Percentiles rank a stretch among this genome's conserved stretches.
Conservation (phyloP, 768 basidiomycete species). For the Auricularia cornea region DNA sequence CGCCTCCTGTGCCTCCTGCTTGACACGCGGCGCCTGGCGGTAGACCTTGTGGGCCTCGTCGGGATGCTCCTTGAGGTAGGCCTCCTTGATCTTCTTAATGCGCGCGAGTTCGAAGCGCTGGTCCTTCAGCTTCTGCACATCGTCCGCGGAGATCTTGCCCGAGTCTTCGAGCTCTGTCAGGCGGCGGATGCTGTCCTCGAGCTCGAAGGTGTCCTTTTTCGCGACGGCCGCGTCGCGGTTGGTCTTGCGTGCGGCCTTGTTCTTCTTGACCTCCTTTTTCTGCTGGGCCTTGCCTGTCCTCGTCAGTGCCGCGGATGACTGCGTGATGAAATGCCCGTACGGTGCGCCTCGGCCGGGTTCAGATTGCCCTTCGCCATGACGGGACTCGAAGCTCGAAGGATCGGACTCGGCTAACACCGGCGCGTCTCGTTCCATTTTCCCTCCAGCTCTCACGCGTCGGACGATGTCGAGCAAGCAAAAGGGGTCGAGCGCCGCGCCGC, state of each 20-base stretch:
- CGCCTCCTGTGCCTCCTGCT: conserved; percentile 28
- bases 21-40: conserved; percentile 30
- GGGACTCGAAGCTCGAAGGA: background rate
- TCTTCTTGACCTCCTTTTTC: conserved; percentile 96
- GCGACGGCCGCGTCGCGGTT: conserved; percentile 81
- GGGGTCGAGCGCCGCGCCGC: background rate
- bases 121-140: conserved; percentile 57
- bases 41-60: conserved; percentile 85
- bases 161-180: conserved; percentile 35
- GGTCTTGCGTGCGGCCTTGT: conserved; percentile 79
- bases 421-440: background rate
- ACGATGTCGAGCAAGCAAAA: background rate
- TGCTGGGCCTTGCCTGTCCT: conserved; percentile 77
- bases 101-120: conserved; percentile 73
- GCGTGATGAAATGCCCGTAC: conserved; percentile 28
- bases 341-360: conserved; percentile 92
- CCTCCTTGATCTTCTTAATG: conserved; percentile 80
- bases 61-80: conserved; percentile 88
- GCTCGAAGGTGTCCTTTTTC: conserved; percentile 86
- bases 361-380: conserved; percentile 73
- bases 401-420: background rate
- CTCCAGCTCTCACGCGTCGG: background rate
- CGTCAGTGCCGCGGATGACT: background rate
- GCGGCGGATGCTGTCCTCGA: conserved; percentile 64
- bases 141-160: conserved; percentile 35